These are phyloP conservation scores for Flaveria sonorensis DNA, from an alignment of 129 eudicot genomes.

Conservation along the genomic window DNA sequence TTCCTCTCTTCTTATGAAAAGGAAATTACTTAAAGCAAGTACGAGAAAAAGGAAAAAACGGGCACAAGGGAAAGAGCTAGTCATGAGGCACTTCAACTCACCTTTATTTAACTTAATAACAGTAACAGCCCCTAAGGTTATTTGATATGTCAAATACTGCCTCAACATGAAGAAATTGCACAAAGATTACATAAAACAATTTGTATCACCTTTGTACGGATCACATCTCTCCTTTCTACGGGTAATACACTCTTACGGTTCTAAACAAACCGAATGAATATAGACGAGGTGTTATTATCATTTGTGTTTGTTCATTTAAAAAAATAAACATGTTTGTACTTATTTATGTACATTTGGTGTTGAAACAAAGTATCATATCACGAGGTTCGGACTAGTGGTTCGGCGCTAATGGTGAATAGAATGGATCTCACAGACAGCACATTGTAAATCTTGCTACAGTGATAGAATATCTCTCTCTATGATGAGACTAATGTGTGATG, in stretches of 20 bases:
- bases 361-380: too few relatives aligned
- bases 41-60: neutral
- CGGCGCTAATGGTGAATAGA: too few relatives aligned
- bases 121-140: constrained; percentile 5
- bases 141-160: constrained; percentile 16
- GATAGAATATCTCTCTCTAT: too few relatives aligned
- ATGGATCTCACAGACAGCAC: too few relatives aligned
- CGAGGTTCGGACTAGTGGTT: too few relatives aligned
- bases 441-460: too few relatives aligned
- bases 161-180: neutral
- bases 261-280: neutral
- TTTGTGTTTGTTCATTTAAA: neutral
- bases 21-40: neutral
- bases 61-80: constrained; percentile 17
- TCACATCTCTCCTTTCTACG: neutral
- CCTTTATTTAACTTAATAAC: constrained; percentile 14
- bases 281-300: neutral
- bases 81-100: constrained; percentile 35
- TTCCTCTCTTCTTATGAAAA: neutral
- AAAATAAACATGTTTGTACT: neutral
- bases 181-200: neutral
- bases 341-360: neutral
- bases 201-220: neutral
- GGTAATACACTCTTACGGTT: too few relatives aligned
- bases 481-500: too few relatives aligned